Base-by-base conservation (phyloP, 2,329 filamentous ascomycete species). In the Aspergillus arachidicola region DNA sequence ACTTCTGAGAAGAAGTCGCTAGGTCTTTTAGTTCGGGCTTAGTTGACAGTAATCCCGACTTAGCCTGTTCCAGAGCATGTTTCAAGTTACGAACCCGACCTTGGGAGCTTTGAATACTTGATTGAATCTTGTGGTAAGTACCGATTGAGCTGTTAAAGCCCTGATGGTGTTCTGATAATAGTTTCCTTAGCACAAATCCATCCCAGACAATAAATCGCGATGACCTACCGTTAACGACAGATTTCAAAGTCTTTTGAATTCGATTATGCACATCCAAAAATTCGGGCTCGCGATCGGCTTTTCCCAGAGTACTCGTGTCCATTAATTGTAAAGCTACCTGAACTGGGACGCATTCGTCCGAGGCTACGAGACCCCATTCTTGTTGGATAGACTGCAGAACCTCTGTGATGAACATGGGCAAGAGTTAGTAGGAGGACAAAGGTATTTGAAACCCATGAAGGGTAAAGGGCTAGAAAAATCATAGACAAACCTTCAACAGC, bases 101-200 rank as follows among this genome's bases (percentile, higher is more conserved):
- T 78, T 99, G 95, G 19, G 93, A 97, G 57, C 87, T 84, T 72
- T 94, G 91, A 68, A 99, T 95, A 79, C 93, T 97, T 58, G 89
- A 88, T 78, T 99, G 95, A 65, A 99, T 99, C 79, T 96, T 97
- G 83, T 99, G 96, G 75, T 98, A 99, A 23, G 94, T 98, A 77
- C 94, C 95, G 67, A 99, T 98, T 57, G 94, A 97, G 78, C 93
- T 97, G 80, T 98, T 99, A 85, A 99, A 99, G 54, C 95, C 96
- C 78, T 99, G 95, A 75, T 99, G 94, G 75, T 99, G 94, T 80
- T 99, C 94, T 84, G 63, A 21, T 32, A 59, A 63, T 43, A 26
- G 26, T 56, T 61, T 56, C 9, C 14, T 57, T 59, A 72, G 63
- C 41, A 58, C 55, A 16, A 6, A 32, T 10, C 4, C 19, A 43